Conservation (phyloP, 169 alveolate genomes). For the Amoebophrya sp. region DNA sequence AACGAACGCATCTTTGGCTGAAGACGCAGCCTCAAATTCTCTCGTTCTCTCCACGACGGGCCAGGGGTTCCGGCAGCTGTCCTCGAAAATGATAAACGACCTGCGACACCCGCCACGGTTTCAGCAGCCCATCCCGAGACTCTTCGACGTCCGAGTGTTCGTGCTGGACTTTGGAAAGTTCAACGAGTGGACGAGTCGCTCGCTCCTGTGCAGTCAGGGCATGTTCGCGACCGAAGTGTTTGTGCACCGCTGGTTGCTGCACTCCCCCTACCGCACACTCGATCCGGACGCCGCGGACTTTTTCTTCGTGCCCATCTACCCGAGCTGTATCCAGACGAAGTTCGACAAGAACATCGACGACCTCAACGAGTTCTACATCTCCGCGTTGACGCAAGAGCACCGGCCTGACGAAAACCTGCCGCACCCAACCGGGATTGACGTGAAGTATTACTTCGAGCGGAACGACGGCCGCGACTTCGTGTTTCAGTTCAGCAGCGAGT, state of each 20-base stretch:
- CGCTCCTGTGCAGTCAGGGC: slow-evolving; percentile 22
- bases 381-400: background rate
- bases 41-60: background rate
- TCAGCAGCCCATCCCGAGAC: background rate
- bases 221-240: slow-evolving; percentile 4
- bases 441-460: background rate
- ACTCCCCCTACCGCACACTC: slow-evolving; percentile 19
- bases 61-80: background rate
- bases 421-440: too few species aligned
- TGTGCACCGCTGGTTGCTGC: background rate
- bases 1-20: too few species aligned
- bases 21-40: background rate
- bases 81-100: background rate
- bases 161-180: background rate
- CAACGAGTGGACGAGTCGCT: background rate
- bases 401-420: too few species aligned
- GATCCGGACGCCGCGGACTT: slow-evolving; percentile 23
- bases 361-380: background rate
- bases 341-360: background rate
- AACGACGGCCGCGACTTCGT: slow-evolving; percentile 23
- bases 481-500: background rate
- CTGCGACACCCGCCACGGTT: background rate
- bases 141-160: background rate
- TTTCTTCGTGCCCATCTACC: slow-evolving; percentile 24
- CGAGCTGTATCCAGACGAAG: background rate